These are phyloP conservation scores for Aphanocladium album DNA, from an alignment of 2,329 filamentous ascomycete species.

Conservation along the genomic window DNA sequence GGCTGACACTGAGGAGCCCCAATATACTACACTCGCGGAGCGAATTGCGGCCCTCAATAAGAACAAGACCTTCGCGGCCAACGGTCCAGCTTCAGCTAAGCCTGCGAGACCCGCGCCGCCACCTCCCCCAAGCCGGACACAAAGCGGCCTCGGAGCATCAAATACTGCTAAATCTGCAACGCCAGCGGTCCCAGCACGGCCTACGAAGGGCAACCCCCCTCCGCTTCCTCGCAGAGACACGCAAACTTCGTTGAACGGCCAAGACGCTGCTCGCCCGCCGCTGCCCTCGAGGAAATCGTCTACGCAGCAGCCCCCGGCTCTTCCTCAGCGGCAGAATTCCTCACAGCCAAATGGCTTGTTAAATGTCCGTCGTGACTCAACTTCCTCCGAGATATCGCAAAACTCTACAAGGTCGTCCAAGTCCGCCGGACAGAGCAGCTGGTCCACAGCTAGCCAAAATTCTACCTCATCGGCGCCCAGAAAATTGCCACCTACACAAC, in stretches of 20 bases:
- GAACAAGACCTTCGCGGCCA: constrained; percentile 51
- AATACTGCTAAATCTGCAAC: constrained; percentile 21
- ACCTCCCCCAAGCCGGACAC: constrained; percentile 33
- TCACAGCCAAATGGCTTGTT: constrained; percentile 33
- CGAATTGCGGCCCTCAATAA: constrained; percentile 60
- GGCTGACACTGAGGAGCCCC: constrained; percentile 58
- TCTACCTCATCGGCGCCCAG: constrained; percentile 39
- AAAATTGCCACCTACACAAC: constrained; percentile 47
- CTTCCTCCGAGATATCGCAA: constrained; percentile 53
- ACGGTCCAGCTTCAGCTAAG: constrained; percentile 35
- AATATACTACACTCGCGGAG: constrained; percentile 56
- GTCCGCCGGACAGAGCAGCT: constrained; percentile 41
- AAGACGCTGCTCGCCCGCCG: constrained; percentile 27
- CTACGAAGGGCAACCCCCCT: constrained; percentile 22
- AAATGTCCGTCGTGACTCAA: constrained; percentile 46
- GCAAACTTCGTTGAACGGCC: constrained; percentile 16
- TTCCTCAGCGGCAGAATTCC: constrained; percentile 47
- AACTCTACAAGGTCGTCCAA: constrained; percentile 49
- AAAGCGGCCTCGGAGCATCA: constrained; percentile 29
- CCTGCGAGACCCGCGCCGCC: constrained; percentile 28
- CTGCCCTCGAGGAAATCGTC: constrained; percentile 30
- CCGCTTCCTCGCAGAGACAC: constrained; percentile 32
- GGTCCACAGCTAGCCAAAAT: constrained; percentile 44
- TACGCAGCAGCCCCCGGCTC: constrained; percentile 36
- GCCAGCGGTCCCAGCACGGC: constrained; percentile 37